Evolutionary conservation across 2,329 filamentous ascomycete species (phyloP).

Genomic region (Elsinoe arachidis): DNA sequence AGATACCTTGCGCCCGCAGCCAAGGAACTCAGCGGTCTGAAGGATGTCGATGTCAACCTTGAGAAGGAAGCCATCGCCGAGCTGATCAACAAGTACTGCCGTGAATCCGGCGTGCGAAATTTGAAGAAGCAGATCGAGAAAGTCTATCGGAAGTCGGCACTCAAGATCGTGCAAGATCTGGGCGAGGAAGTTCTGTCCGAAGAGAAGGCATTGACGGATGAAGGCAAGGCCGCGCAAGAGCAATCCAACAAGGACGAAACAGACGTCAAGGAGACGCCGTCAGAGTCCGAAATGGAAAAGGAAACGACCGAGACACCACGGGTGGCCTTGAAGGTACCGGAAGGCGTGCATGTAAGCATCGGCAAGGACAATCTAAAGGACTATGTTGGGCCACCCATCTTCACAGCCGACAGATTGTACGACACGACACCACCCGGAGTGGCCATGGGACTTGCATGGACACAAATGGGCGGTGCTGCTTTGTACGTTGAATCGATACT

Average conservation of each 20-base stretch:
- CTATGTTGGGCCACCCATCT: conserved; percentile 91
- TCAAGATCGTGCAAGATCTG: conserved; percentile 93
- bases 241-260: conserved; percentile 59
- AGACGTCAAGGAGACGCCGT: conserved; percentile 54
- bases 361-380: conserved; percentile 86
- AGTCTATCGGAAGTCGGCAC: conserved; percentile 90
- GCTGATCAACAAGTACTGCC: conserved; percentile 96
- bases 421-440: conserved; percentile 89
- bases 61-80: conserved; percentile 84
- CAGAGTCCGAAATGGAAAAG: conserved; percentile 40
- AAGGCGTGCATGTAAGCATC: conserved; percentile 77
- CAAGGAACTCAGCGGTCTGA: conserved; percentile 86
- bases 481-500: conserved; percentile 97
- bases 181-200: conserved; percentile 78
- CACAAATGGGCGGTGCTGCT: conserved; percentile 88
- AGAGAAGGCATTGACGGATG: conserved; percentile 71
- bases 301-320: conserved; percentile 60
- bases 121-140: conserved; percentile 99
- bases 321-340: conserved; percentile 71
- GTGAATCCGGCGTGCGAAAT: conserved; percentile 93
- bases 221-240: conserved; percentile 69
- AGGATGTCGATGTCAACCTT: conserved; percentile 82
- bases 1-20: conserved; percentile 85
- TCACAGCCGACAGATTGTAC: conserved; percentile 91
- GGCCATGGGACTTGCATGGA: conserved; percentile 97